Evolutionary conservation across 129 eudicot species (phyloP), one percentile per base, ranked within the genome.

Genomic region (Glebionis coronaria): DNA sequence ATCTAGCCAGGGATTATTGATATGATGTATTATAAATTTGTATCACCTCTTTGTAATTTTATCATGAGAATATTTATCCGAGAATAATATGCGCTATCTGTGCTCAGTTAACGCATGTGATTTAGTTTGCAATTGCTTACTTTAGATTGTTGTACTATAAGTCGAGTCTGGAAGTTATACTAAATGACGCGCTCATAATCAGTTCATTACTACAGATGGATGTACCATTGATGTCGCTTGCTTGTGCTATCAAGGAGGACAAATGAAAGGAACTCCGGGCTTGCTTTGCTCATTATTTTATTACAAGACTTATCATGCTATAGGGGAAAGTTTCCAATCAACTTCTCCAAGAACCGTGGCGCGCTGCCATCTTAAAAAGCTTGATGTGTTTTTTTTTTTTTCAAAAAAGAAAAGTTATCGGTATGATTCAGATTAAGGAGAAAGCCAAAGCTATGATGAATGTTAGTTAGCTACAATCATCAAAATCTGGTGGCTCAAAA

Each of bases 111-210:
- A 35, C 10, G 19, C 63, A 25, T 25, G 10, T 57, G 42, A 25
- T 57, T 25, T 12, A 25, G 12, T 57, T 9, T 56, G 38, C 42
- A 3, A 44, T 42, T 69, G 28, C 44, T 54, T 7, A 14, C 57
- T 65, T 46, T 46, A 46, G 47, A 13, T 7, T 16, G 12, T 19
- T 19, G 38, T 3, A 31, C 23, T 20, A 7, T 53, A 23, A 12
- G 69, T 50, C 49, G 69, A 61, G 55, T 35, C 19, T 47, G 44
- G 12, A 59, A 71, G 61, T 60, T 47, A 58, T 47, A 21, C 12
- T 3, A 42, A 56, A 35, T 35, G 5, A 35, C 5, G 40, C 40
- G 40, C 40, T 0, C 40, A 35, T 31, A 0, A 31, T 5, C 5
- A 31, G 38, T 31, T 31, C 38, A 35, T 0, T 5, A 6, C 14